Conservation (phyloP, 108 stramenopile genomes). For the Pseudonitzschia pungens region DNA sequence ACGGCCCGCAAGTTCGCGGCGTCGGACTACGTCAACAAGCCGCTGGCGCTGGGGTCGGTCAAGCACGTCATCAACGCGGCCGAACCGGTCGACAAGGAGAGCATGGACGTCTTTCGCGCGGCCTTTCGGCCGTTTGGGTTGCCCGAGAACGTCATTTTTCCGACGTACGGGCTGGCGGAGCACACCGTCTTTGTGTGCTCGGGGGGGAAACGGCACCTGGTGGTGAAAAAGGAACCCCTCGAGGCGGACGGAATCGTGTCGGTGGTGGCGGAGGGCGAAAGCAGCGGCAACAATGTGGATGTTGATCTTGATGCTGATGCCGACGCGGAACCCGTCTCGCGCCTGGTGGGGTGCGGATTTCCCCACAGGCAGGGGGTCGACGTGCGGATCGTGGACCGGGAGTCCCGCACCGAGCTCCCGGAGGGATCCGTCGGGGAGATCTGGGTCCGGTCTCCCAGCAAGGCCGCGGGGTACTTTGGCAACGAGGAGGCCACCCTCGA, state of each 20-base stretch:
- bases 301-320: no score
- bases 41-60: conserved; percentile 80
- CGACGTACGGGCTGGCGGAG: conserved; percentile 98
- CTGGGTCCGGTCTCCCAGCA: conserved; percentile 88
- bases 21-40: conserved; percentile 34
- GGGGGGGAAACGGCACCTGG: conserved; percentile 72
- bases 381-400: conserved; percentile 78
- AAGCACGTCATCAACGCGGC: conserved; percentile 96
- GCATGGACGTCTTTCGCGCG: conserved; percentile 76
- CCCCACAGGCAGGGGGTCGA: conserved; percentile 69
- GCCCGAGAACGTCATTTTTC: conserved; percentile 65
- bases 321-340: not conserved
- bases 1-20: conserved; percentile 85
- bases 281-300: no score
- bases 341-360: conserved; percentile 88
- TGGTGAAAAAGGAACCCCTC: conserved; percentile 62
- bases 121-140: conserved; percentile 82
- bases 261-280: conserved; percentile 21
- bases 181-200: conserved; percentile 96
- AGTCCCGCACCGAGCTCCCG: conserved; percentile 39
- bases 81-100: conserved; percentile 85
- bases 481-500: conserved; percentile 55
- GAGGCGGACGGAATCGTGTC: conserved; percentile 66
- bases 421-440: conserved; percentile 88
- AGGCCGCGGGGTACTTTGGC: conserved; percentile 75